These are phyloP conservation scores for Linderina pennispora DNA, from an alignment of 192 early-diverging fungal species.

Conservation along the genomic window DNA sequence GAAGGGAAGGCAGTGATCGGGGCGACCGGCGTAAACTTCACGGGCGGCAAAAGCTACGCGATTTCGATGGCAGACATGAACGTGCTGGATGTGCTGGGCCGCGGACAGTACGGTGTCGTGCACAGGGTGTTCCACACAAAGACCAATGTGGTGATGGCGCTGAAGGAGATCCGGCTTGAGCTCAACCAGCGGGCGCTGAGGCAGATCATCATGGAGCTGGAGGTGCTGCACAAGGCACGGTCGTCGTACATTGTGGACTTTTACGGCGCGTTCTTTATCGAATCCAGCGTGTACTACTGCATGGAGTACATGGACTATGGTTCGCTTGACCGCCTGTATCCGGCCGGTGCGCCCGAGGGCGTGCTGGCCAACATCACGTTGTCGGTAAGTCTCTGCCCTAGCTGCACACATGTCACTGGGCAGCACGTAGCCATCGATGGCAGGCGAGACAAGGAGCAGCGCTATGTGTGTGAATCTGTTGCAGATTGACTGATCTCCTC, in stretches of 20 bases:
- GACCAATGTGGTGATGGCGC: constrained; percentile 83
- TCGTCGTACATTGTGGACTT: constrained; percentile 95
- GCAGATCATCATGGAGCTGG: constrained; percentile 94
- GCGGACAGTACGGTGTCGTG: constrained; percentile 92
- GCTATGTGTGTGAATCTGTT: no score
- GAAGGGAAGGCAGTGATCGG: constrained; percentile 87
- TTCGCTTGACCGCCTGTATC: constrained; percentile 82
- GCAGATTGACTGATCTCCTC: no score
- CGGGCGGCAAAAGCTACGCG: constrained; percentile 77
- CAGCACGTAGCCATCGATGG: no score
- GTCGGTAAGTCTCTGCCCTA: no score
- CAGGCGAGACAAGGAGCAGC: no score
- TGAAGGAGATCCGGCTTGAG: constrained; percentile 92
- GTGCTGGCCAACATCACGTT: constrained; percentile 69
- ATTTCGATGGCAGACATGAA: constrained; percentile 84
- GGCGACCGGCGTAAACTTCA: constrained; percentile 88
- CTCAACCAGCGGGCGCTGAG: constrained; percentile 82
- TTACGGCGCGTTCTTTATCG: constrained; percentile 95
- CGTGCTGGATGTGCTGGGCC: constrained; percentile 73
- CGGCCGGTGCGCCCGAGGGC: constrained; percentile 73
- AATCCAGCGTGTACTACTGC: constrained; percentile 94
- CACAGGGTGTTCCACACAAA: constrained; percentile 83
- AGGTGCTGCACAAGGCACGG: constrained; percentile 82
- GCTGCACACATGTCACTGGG: no score
- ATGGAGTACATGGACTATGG: constrained; percentile 99